Percentiles rank a stretch among this genome's conserved stretches.
Evolutionary conservation across 1,139 yeast species (phyloP).

Genomic region (Kluyveromyces marxianus): DNA sequence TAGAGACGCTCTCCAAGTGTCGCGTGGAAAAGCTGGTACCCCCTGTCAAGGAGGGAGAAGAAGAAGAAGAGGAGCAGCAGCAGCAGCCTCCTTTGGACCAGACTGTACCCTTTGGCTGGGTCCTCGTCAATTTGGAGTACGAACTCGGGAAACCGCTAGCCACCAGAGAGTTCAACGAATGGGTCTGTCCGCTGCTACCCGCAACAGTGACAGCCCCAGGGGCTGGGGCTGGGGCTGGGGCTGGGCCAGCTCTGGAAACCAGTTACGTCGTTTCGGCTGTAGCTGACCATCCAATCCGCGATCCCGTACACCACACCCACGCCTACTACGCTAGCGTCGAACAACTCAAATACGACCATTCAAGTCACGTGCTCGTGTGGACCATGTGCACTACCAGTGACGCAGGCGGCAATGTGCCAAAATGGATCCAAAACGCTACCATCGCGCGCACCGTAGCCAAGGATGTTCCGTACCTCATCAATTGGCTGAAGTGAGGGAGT

Average conservation of each 20-base stretch:
- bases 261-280: conserved; percentile 51
- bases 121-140: conserved; percentile 26
- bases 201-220: conserved; percentile 3
- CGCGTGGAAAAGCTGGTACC: conserved; percentile 9
- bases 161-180: conserved; percentile 51
- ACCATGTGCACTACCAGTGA: conserved; percentile 46
- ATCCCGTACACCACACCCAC: conserved; percentile 29
- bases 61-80: no score
- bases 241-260: conserved; percentile 20
- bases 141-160: conserved; percentile 32
- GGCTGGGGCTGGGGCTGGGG: neutral
- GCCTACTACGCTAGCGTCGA: conserved; percentile 58
- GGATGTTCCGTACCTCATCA: conserved; percentile 58
- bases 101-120: conserved; percentile 19
- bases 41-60: neutral
- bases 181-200: conserved; percentile 40
- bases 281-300: conserved; percentile 27
- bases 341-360: conserved; percentile 36
- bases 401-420: conserved; percentile 61
- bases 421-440: conserved; percentile 50
- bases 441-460: conserved; percentile 53
- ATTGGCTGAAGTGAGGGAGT: conserved; percentile 9
- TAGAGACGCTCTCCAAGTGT: conserved; percentile 26
- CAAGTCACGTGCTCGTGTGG: conserved; percentile 45
- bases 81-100: no score